phyloP scores from a whole-genome alignment of 352 stramenopile species.

The Phytophthora sojae region DNA sequence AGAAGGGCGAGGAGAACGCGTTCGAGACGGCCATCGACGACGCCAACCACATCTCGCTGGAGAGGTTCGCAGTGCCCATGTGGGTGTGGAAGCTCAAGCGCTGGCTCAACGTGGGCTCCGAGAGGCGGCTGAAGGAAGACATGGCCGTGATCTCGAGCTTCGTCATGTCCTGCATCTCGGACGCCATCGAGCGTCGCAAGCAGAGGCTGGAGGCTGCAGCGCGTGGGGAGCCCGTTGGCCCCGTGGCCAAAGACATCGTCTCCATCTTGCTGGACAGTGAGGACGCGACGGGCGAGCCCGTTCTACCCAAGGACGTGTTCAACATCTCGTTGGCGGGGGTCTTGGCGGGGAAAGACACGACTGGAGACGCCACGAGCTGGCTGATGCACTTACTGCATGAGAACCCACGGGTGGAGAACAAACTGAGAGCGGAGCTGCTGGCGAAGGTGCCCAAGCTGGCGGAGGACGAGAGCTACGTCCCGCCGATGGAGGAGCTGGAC shows the following conservation, averaged over 20 bases:
- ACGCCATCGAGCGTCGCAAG: constrained; percentile 30
- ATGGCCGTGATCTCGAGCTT: constrained; percentile 43
- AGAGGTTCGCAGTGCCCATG: constrained; percentile 38
- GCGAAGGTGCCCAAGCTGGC: constrained; percentile 37
- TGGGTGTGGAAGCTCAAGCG: constrained; percentile 60
- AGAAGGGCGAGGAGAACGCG: constrained; percentile 34
- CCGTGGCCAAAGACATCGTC: constrained; percentile 45
- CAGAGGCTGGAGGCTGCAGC: constrained; percentile 19
- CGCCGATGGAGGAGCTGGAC: constrained; percentile 43
- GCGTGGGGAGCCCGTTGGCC: constrained; percentile 20
- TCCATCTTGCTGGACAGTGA: constrained; percentile 45
- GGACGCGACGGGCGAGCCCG: constrained; percentile 24
- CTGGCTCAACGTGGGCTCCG: constrained; percentile 47
- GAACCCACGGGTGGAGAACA: constrained; percentile 55
- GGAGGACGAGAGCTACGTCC: constrained; percentile 31
- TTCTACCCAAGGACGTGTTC: constrained; percentile 49
- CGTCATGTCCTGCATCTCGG: constrained; percentile 35
- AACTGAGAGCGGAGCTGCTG: constrained; percentile 38
- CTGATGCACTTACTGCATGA: constrained; percentile 63
- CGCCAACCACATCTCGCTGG: constrained; percentile 40
- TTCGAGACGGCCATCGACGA: constrained; percentile 50
- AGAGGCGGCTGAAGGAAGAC: constrained; percentile 27
- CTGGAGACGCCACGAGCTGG: constrained; percentile 55
- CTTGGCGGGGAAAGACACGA: constrained; percentile 76
- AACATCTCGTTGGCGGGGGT: constrained; percentile 75